These are phyloP conservation scores for Stellera chamaejasme DNA, from an alignment of 345 rosid genomes.

Conservation along the genomic window DNA sequence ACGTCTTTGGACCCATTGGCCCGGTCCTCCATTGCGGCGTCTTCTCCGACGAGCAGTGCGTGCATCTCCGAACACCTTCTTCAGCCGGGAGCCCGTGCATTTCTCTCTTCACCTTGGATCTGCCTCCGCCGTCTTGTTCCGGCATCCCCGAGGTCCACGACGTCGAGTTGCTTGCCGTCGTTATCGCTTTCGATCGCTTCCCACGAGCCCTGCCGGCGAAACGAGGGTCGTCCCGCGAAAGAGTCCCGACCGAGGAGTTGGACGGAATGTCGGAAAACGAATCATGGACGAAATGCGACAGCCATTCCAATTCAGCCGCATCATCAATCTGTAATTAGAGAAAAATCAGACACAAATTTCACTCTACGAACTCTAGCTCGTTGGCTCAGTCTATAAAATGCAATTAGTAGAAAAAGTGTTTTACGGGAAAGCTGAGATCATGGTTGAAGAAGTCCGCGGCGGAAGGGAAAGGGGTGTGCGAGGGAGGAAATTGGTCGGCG, in stretches of 20 bases:
- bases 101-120: slow-evolving; percentile 30
- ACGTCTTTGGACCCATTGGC: slow-evolving; percentile 69
- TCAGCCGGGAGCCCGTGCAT: slow-evolving; percentile 16
- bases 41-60: slow-evolving; percentile 76
- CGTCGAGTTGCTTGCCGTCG: slow-evolving; percentile 13
- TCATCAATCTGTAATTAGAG: slow-evolving; percentile 49
- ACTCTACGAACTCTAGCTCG: too few relatives aligned
- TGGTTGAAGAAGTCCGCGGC: slow-evolving; percentile 47
- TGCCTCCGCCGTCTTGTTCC: slow-evolving; percentile 13
- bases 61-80: slow-evolving; percentile 47
- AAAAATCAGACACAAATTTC: background rate
- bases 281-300: slow-evolving; percentile 71
- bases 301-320: slow-evolving; percentile 82
- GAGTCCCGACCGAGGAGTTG: slow-evolving; percentile 31
- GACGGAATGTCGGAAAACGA: slow-evolving; percentile 51
- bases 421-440: slow-evolving; percentile 64
- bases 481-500: slow-evolving; percentile 19
- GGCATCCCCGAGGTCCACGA: slow-evolving; percentile 21
- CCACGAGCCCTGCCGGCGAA: slow-evolving; percentile 37
- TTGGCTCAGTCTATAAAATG: background rate
- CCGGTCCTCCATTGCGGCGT: slow-evolving; percentile 91
- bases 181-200: slow-evolving; percentile 38
- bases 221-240: slow-evolving; percentile 21
- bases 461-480: slow-evolving; percentile 19
- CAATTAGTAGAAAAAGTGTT: background rate